phyloP scores from a whole-genome alignment of 2,329 filamentous ascomycete genomes.

The Penicillium polonicum region DNA sequence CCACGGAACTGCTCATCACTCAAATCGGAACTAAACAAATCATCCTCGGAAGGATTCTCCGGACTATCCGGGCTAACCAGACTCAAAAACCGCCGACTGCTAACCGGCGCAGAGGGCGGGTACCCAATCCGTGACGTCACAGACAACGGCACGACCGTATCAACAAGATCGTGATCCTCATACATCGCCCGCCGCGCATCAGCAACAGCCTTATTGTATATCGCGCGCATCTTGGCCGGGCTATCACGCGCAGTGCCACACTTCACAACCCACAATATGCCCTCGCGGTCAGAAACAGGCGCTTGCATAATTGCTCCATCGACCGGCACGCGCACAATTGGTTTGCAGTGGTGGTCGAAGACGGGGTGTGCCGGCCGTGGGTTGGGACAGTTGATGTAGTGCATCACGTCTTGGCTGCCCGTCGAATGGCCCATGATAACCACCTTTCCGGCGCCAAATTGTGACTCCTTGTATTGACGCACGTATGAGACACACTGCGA shows the following conservation, averaged over 20 bases:
- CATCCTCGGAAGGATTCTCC: conserved; percentile 67
- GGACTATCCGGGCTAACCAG: conserved; percentile 53
- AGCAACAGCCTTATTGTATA: conserved; percentile 25
- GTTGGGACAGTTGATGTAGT: conserved; percentile 54
- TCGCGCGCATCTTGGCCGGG: conserved; percentile 22
- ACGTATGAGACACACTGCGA: conserved; percentile 53
- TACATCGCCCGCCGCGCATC: conserved; percentile 19
- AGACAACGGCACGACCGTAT: conserved; percentile 32
- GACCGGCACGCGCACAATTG: conserved; percentile 51
- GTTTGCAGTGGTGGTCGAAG: conserved; percentile 22
- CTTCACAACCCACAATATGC: conserved; percentile 42
- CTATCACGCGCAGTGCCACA: conserved; percentile 23
- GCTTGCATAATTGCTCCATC: conserved; percentile 77
- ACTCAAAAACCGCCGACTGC: conserved; percentile 58
- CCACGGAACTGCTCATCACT: conserved; percentile 55
- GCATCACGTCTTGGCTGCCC: conserved; percentile 65
- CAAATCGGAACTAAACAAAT: conserved; percentile 78
- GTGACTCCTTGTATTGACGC: conserved; percentile 32
- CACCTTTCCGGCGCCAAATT: conserved; percentile 47
- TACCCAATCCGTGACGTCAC: conserved; percentile 32
- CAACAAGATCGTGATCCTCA: conserved; percentile 23
- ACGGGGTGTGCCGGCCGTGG: conserved; percentile 33
- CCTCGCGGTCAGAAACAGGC: conserved; percentile 73
- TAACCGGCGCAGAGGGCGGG: conserved; percentile 45
- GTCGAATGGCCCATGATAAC: conserved; percentile 68